Base-by-base conservation (phyloP, 2,329 filamentous ascomycete species). In the Pseudogymnoascus sp. region DNA sequence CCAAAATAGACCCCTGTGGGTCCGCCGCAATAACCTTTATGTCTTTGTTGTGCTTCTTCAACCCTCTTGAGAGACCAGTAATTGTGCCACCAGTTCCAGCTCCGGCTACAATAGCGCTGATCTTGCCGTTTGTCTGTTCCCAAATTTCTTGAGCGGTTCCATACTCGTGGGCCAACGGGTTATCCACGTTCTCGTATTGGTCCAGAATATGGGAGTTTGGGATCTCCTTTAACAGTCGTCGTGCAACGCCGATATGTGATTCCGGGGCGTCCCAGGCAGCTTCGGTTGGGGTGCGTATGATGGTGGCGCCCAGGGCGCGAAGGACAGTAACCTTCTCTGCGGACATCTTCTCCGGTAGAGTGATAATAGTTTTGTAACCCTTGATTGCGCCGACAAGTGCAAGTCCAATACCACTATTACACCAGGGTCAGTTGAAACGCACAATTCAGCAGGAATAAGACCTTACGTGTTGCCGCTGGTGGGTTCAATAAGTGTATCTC, bases 311-410 rank as follows among this genome's bases (percentile, higher is more conserved):
- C 61, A 99, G 84, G 31, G 95, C 93, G 70, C 92, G 90, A 66
- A 99, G 83, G 29, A 99, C 95, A 1, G 93, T 89, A 40, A 99
- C 95, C 78, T 99, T 99, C 78, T 99, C 95, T 59, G 92, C 90
- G 1, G 92, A 97, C 95, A 99, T 99, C 82, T 99, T 99, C 79
- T 99, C 95, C 61, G 95, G 95, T 53, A 99, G 85, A 10, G 95
- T 99, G 76, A 99, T 99, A 78, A 99, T 97, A 42, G 93, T 96
- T 78, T 93, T 93, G 82, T 97, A 99, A 68, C 93, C 93, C 80
- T 97, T 97, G 72, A 99, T 90, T 14, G 95, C 95, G 64, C 86
- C 93, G 16, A 97, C 93, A 35, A 99, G 86, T 29, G 95, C 95
- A 42, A 99, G 82, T 21, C 95, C 95, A 68, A 99, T 99, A 68